Conservation (phyloP, 805 yeast genomes). For the Brettanomyces nanus region DNA sequence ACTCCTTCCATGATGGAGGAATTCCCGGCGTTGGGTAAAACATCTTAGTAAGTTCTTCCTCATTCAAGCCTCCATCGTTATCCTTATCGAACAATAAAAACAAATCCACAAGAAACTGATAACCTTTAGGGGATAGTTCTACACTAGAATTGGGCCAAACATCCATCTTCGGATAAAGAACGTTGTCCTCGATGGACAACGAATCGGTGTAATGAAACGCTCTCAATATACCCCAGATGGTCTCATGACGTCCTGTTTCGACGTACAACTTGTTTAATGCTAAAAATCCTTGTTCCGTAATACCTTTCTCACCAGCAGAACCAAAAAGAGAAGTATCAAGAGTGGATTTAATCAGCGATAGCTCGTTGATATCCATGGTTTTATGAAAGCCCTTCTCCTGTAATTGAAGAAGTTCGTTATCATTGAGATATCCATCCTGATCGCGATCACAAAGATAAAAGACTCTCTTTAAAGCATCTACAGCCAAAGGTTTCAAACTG, state of each 20-base stretch:
- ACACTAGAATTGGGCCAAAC: slow-evolving; percentile 72
- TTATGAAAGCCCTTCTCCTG: slow-evolving; percentile 73
- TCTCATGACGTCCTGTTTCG: slow-evolving; percentile 90
- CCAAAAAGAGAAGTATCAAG: slow-evolving; percentile 23
- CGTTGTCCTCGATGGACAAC: slow-evolving; percentile 69
- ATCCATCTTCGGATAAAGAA: slow-evolving; percentile 72
- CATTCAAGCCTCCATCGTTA: slow-evolving; percentile 91
- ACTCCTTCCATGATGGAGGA: slow-evolving; percentile 79
- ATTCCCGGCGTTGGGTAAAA: slow-evolving; percentile 91
- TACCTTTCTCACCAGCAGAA: slow-evolving; percentile 36
- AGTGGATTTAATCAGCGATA: slow-evolving; percentile 34
- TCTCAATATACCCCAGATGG: slow-evolving; percentile 91
- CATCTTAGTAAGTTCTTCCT: slow-evolving; percentile 55
- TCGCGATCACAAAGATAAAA: slow-evolving; percentile 83
- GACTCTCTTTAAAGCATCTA: slow-evolving; percentile 68
- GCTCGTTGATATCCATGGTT: slow-evolving; percentile 36
- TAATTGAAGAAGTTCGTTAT: slow-evolving; percentile 57
- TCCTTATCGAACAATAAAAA: slow-evolving; percentile 86
- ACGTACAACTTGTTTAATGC: slow-evolving; percentile 74
- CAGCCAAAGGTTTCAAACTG: slow-evolving; percentile 66
- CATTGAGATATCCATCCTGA: slow-evolving; percentile 77
- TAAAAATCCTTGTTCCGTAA: slow-evolving; percentile 70
- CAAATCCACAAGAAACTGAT: slow-evolving; percentile 82
- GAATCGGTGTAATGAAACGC: slow-evolving; percentile 90
- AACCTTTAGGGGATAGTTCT: slow-evolving; percentile 88